Conservation (phyloP, 495 filamentous ascomycete species). For the Penicillium taxi region DNA sequence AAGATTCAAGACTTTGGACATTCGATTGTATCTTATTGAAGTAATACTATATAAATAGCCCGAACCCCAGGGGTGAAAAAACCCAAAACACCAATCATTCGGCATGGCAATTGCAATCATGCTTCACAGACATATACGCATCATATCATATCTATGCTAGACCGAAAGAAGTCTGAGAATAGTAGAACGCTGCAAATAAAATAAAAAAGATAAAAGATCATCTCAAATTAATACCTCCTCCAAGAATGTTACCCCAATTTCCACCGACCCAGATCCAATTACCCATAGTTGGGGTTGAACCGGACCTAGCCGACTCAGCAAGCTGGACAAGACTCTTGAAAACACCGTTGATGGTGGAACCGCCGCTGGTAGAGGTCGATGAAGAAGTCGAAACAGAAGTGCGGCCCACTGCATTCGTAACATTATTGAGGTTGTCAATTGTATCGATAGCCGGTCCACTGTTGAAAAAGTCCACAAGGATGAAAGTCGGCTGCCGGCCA, state of each 20-base stretch:
- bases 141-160: too few species aligned
- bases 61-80: too few species aligned
- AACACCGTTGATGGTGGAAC: constrained; percentile 29
- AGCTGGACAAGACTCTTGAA: constrained; percentile 35
- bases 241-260: constrained; percentile 37
- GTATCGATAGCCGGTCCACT: constrained; percentile 52
- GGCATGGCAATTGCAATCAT: too few species aligned
- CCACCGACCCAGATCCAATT: constrained; percentile 44
- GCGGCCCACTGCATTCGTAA: constrained; percentile 40
- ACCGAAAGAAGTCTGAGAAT: constrained; percentile 4
- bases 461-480: constrained; percentile 70
- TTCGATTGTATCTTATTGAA: too few species aligned
- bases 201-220: constrained; percentile 4
- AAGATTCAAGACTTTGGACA: too few species aligned
- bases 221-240: constrained; percentile 27
- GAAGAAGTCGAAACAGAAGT: constrained; percentile 22
- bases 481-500: constrained; percentile 51
- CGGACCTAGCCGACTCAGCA: constrained; percentile 29
- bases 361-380: constrained; percentile 19
- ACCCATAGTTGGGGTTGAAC: constrained; percentile 32
- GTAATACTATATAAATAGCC: too few species aligned
- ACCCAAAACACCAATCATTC: too few species aligned
- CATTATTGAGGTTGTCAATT: constrained; percentile 57
- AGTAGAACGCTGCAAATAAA: constrained; percentile 16
- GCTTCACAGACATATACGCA: too few species aligned